Evolutionary conservation across 2,329 filamentous ascomycete species (phyloP).

Genomic region (Verticillium dahliae): DNA sequence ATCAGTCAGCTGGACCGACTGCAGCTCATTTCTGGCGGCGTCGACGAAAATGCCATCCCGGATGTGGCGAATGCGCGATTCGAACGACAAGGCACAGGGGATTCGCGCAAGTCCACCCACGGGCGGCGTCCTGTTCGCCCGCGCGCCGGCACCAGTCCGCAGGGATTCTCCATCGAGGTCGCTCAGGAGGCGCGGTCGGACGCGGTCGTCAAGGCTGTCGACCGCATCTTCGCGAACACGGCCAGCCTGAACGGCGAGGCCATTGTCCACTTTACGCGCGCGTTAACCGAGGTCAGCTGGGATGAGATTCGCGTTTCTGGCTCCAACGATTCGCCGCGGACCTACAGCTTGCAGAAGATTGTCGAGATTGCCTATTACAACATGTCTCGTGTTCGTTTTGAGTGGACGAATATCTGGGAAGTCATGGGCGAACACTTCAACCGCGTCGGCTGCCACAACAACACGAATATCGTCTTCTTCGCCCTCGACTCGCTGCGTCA

Average conservation of each 20-base stretch:
- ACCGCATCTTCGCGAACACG: constrained; percentile 94
- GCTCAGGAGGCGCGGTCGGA: constrained; percentile 89
- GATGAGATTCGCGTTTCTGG: constrained; percentile 98
- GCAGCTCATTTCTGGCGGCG: constrained; percentile 88
- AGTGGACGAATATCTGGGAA: constrained; percentile 97
- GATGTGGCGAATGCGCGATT: constrained; percentile 84
- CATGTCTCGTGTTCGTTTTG: constrained; percentile 96
- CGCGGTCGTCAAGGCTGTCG: constrained; percentile 86
- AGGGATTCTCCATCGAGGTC: constrained; percentile 68
- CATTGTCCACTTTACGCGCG: constrained; percentile 90
- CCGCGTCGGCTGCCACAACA: constrained; percentile 90
- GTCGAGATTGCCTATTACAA: constrained; percentile 99
- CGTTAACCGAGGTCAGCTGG: constrained; percentile 94
- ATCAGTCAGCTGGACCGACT: constrained; percentile 94
- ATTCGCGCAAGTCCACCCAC: constrained; percentile 56
- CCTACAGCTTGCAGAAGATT: constrained; percentile 95
- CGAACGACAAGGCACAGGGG: constrained; percentile 44
- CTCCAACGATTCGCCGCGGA: constrained; percentile 89
- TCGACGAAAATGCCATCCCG: constrained; percentile 86
- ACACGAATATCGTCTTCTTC: constrained; percentile 96
- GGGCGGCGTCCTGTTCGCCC: constrained; percentile 32
- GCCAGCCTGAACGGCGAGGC: constrained; percentile 88
- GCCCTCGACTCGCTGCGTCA: constrained; percentile 92
- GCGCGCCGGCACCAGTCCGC: constrained; percentile 52
- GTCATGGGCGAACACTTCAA: constrained; percentile 99